Base-by-base conservation (phyloP, 805 yeast genomes). In the Saturnispora mendoncae region DNA sequence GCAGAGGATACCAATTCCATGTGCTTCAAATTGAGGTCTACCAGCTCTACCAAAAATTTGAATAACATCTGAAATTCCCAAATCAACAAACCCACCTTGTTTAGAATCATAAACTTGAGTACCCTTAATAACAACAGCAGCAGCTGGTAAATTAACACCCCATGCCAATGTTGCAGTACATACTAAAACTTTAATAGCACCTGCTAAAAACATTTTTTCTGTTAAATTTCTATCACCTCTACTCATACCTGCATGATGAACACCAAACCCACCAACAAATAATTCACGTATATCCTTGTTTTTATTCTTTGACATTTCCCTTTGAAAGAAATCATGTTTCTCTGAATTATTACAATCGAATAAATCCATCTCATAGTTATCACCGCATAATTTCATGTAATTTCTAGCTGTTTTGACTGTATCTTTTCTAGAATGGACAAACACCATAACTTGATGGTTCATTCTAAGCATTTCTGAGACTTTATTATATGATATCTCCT, bases 1-100 rank as follows among this genome's bases (percentile, higher is more conserved):
- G 57, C 92, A 79, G 36, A 92, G 64, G 19, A 87, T 78, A 67
- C 97, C 97, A 2, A 90, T 84, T 69, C 98, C 99, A 55, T 73
- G 80, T 43, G 76, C 76, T 51, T 90, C 95, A 61, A 77, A 92
- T 52, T 94, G 98, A 0, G 99, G 99, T 63, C 99, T 78, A 64
- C 99, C 99, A 21, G 98, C 98, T 67, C 99, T 83, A 52, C 99
- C 99, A 65, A 92, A 92, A 50, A 92, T 92, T 66, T 92, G 99
- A 46, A 94, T 83, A 30, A 92, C 95, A 64, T 92, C 99, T 0
- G 96, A 83, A 14, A 92, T 90, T 2, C 97, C 97, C 30, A 94
- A 66, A 56, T 92, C 98, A 2, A 81, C 76, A 55, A 79, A 85
- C 0, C 98, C 98, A 71, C 98, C 98, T 40, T 81, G 82, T 57